Evolutionary conservation across 1,139 yeast genomes (phyloP), one percentile per base, ranked within the genome.

Genomic region (Magnusiomyces magnusii): DNA sequence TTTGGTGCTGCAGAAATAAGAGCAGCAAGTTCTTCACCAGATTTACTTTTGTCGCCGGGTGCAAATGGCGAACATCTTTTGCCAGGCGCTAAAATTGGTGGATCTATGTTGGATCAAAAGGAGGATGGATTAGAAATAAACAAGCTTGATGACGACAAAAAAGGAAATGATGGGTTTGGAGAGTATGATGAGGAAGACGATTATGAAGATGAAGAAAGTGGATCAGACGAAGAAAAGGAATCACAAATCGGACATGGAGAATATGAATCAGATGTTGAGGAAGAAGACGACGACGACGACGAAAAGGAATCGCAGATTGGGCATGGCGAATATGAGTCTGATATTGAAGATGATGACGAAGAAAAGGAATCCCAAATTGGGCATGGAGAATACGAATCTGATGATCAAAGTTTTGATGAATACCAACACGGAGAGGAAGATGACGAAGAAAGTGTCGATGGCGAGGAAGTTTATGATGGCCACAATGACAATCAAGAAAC

Each of bases 1-100:
- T 31, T 13, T 7, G 13, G 13, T 31, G 36, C 36, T 13, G 7
- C 36, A 31, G 36, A 31, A 13, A 7, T 13, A 31, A 31, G 13
- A 31, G 7, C 36, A 7, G 36, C 36, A 7, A 31, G 13, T 31
- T 13, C 13, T 31, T 7, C 36, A 87, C 89, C 61, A 92, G 98
- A 67, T 90, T 97, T 7, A 99, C 99, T 7, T 95, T 95, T 79
- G n/a, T n/a, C n/a, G n/a, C n/a, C n/a, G n/a, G n/a, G n/a, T n/a
- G n/a, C n/a, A n/a, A n/a, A n/a, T n/a, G n/a, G n/a, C n/a, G n/a
- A n/a, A n/a, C 10, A 13, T 9, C 36, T 31, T 31, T 31, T 31
- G 13, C 36, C 36, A 31, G 36, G 13, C 7, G 36, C 36, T 31
- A 13, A 31, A 13, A 31, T 31, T 31, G 13, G 36, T 13, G 13